Evolutionary conservation across 2,329 filamentous ascomycete genomes (phyloP).

Genomic region (Chrysoporthe deuterocubensis): DNA sequence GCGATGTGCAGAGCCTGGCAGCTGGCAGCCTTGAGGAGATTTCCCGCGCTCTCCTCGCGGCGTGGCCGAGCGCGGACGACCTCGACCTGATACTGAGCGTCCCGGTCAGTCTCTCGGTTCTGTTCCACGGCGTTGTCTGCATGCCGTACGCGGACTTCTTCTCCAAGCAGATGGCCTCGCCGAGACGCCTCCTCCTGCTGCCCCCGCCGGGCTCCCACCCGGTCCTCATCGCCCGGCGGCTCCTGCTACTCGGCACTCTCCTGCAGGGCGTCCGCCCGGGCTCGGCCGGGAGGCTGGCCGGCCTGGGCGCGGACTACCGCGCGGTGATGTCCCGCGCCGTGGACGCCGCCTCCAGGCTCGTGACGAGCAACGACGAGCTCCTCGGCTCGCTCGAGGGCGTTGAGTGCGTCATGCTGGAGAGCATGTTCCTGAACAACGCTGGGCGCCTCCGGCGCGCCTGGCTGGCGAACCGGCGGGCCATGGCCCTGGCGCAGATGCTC

Average conservation of each 20-base stretch:
- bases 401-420: slow-evolving; percentile 55
- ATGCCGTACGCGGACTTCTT: slow-evolving; percentile 36
- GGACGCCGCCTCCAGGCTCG: slow-evolving; percentile 37
- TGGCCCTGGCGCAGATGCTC: slow-evolving; percentile 37
- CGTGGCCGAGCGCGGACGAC: slow-evolving; percentile 45
- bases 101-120: slow-evolving; percentile 37
- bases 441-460: slow-evolving; percentile 52
- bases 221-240: slow-evolving; percentile 40
- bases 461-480: slow-evolving; percentile 48
- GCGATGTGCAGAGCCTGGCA: slow-evolving; percentile 22
- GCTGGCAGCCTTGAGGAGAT: slow-evolving; percentile 9
- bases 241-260: slow-evolving; percentile 39
- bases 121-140: slow-evolving; percentile 44
- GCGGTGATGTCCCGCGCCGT: slow-evolving; percentile 35
- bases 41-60: slow-evolving; percentile 36
- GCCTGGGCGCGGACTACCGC: slow-evolving; percentile 30
- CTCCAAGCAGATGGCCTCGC: slow-evolving; percentile 30
- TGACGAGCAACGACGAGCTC: slow-evolving; percentile 53
- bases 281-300: not conserved
- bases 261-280: slow-evolving; percentile 36
- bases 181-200: slow-evolving; percentile 39
- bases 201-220: slow-evolving; percentile 39
- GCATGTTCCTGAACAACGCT: slow-evolving; percentile 49
- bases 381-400: slow-evolving; percentile 51
- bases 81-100: slow-evolving; percentile 41